Evolutionary conservation across 2,329 filamentous ascomycete genomes (phyloP), one percentile per base, ranked within the genome.

Genomic region (Fusarium virguliforme): DNA sequence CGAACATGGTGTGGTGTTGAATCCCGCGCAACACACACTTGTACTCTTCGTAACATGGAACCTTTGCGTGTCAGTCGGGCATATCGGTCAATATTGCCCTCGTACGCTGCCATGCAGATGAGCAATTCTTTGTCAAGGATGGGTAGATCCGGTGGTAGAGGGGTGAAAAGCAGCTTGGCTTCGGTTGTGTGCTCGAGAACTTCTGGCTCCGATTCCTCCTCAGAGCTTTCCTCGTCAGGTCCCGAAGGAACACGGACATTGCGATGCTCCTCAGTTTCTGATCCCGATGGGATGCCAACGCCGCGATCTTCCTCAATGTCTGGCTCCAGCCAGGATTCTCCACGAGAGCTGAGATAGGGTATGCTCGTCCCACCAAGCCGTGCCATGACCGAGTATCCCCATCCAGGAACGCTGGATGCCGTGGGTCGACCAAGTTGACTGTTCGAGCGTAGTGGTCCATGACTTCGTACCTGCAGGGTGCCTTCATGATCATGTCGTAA

Each of bases 71-170:
- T 15, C 22, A 62, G 22, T 1, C 53, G 32, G 15, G 53, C 30
- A 32, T 28, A 38, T 10, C 59, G 59, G 13, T 40, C 60, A 18
- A 62, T 30, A 5, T 56, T 57, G 30, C 26, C 32, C 8, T 57
- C 40, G n/a, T 62, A 41, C 6, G 34, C 60, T 34, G 51, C 32
- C 51, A 50, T 63, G 1, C 26, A 13, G 10, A 37, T 34, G 8
- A 62, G 40, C 1, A 26, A 18, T 15, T 8, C 13, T 10, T 56
- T 41, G 13, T 62, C 24, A 6, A 62, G 6, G 13, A 38, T 38
- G 7, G 60, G 51, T 18, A 62, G 51, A 48, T 38, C 38, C n/a
- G 4, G 37, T 4, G 38, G 28, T 8, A 62, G 26, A 28, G 30
- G 38, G 1, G 34, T 28, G 13, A 22, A 62, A 35, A 40, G 13